phyloP scores from a whole-genome alignment of 148 eudicot genomes.

The Camellia sinensis region DNA sequence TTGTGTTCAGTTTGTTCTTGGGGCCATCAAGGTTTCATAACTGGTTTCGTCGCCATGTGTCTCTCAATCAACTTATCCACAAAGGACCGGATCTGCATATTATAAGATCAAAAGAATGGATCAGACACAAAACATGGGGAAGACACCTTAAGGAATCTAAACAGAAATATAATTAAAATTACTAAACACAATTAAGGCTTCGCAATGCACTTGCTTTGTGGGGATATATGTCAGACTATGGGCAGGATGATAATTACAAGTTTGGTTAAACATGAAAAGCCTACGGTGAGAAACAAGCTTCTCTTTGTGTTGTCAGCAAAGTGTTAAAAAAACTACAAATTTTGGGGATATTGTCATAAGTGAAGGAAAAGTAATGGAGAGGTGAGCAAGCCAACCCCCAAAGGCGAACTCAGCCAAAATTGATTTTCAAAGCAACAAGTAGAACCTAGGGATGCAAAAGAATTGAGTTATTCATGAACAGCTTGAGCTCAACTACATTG shows the following conservation, averaged over 20 bases:
- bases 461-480: too few species aligned
- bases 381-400: background rate
- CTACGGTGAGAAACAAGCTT: background rate
- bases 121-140: conserved; percentile 5
- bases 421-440: conserved; percentile 1
- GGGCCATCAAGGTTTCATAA: conserved; percentile 46
- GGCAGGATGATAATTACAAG: background rate
- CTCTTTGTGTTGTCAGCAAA: background rate
- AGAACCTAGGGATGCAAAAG: too few species aligned
- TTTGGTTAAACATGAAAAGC: background rate
- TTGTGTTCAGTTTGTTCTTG: conserved; percentile 6
- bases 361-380: background rate
- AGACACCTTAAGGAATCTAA: conserved; percentile 4
- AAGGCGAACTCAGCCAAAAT: background rate
- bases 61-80: conserved; percentile 91
- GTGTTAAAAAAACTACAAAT: background rate
- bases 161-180: background rate
- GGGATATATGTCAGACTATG: background rate
- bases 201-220: background rate
- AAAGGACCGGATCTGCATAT: conserved; percentile 86
- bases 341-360: background rate
- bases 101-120: conserved; percentile 1
- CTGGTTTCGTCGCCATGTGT: conserved; percentile 64
- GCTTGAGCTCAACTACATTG: too few species aligned
- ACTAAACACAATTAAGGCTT: background rate